Percentiles rank a stretch among this genome's conserved stretches.
phyloP scores from a whole-genome alignment of 768 basidiomycete species.

The Dioszegia aurantiaca region DNA sequence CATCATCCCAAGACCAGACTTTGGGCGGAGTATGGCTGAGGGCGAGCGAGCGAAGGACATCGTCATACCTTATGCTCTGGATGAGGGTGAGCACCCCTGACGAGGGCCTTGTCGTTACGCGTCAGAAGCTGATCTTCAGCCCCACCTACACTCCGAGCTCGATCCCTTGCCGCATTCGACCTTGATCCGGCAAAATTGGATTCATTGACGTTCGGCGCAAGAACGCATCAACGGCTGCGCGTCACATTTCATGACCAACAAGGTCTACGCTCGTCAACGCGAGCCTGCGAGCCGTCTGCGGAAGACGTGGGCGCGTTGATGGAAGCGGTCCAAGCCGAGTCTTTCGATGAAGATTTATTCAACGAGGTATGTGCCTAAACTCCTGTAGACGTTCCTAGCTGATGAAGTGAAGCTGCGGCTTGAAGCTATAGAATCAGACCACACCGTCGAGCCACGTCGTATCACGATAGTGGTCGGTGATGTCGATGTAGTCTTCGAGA shows the following conservation, averaged over 20 bases:
- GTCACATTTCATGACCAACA: slow-evolving; percentile 20
- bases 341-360: slow-evolving; percentile 45
- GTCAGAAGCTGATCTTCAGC: slow-evolving; percentile 17
- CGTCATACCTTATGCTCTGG: slow-evolving; percentile 44
- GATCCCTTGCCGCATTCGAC: slow-evolving; percentile 44
- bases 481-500: slow-evolving; percentile 24
- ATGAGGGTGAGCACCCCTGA: slow-evolving; percentile 32
- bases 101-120: not conserved
- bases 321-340: slow-evolving; percentile 37
- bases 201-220: slow-evolving; percentile 34
- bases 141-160: slow-evolving; percentile 18
- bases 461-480: slow-evolving; percentile 19
- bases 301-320: slow-evolving; percentile 25
- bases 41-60: slow-evolving; percentile 43
- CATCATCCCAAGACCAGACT: slow-evolving; percentile 41
- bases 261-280: slow-evolving; percentile 7
- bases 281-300: not conserved
- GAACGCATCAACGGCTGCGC: slow-evolving; percentile 25
- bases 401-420: slow-evolving; percentile 21
- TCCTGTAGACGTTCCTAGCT: not conserved
- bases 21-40: slow-evolving; percentile 27
- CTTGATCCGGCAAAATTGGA: slow-evolving; percentile 36
- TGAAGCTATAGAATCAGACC: slow-evolving; percentile 16
- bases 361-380: slow-evolving; percentile 31
- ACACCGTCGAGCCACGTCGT: slow-evolving; percentile 13